These are phyloP conservation scores for Cladosporium sphaerospermum DNA, from an alignment of 2,329 filamentous ascomycete species.

Conservation along the genomic window DNA sequence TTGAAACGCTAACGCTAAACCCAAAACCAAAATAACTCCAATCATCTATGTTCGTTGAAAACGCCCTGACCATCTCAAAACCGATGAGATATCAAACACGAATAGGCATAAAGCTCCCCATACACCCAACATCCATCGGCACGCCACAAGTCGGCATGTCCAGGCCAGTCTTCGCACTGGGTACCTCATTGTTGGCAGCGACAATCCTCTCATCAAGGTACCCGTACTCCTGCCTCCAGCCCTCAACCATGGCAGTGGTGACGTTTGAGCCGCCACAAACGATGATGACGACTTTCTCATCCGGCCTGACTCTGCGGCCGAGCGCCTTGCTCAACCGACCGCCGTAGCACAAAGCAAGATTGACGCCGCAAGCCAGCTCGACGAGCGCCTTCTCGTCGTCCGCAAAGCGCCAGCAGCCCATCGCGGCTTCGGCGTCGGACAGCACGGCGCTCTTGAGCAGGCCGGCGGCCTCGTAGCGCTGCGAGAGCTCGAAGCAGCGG, in stretches of 20 bases:
- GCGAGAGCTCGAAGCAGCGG: conserved; percentile 60
- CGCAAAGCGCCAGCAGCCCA: conserved; percentile 68
- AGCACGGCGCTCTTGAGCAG: conserved; percentile 58
- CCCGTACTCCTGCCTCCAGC: conserved; percentile 41
- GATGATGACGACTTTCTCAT: conserved; percentile 72
- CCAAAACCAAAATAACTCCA: not conserved
- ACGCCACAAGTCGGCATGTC: not conserved
- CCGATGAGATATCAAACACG: not conserved
- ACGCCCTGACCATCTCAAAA: not conserved
- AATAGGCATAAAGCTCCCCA: not conserved
- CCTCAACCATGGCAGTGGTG: conserved; percentile 44
- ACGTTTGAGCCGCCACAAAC: conserved; percentile 66
- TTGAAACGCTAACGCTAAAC: not conserved
- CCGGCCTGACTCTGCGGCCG: conserved; percentile 56
- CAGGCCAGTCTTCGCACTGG: conserved; percentile 14
- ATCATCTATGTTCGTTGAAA: not conserved
- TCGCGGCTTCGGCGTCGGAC: conserved; percentile 70
- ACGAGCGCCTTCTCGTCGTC: conserved; percentile 78
- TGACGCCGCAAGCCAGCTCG: conserved; percentile 79
- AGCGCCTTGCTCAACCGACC: conserved; percentile 53
- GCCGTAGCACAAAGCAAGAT: conserved; percentile 62
- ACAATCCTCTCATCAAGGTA: conserved; percentile 16
- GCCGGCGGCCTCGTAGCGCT: conserved; percentile 30
- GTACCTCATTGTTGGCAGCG: conserved; percentile 10
- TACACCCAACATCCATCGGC: not conserved